These are phyloP conservation scores for Scheffersomyces quercinus DNA, from an alignment of 1,139 yeast species.

Conservation along the genomic window DNA sequence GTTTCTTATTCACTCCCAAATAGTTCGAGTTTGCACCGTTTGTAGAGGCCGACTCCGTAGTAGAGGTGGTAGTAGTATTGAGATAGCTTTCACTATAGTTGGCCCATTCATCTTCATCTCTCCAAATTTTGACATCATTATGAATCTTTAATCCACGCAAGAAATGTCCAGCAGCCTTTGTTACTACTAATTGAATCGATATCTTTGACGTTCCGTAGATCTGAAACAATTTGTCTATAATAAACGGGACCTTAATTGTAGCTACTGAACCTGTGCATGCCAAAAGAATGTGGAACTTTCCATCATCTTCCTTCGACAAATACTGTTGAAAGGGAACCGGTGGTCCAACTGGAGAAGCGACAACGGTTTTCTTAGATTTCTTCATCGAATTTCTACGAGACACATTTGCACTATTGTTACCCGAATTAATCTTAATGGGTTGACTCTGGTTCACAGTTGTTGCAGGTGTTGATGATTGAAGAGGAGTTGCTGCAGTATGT, in stretches of 20 bases:
- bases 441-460: slow-evolving; percentile 2
- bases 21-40: slow-evolving; percentile 1
- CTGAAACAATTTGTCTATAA: slow-evolving; percentile 79
- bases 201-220: slow-evolving; percentile 69
- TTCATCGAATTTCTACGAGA: slow-evolving; percentile 11
- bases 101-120: slow-evolving; percentile 91
- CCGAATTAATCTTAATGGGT: slow-evolving; percentile 7
- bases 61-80: slow-evolving; percentile 11
- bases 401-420: slow-evolving; percentile 1
- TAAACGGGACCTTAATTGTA: slow-evolving; percentile 85
- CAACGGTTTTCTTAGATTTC: slow-evolving; percentile 27
- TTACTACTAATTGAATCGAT: slow-evolving; percentile 82
- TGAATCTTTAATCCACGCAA: slow-evolving; percentile 77
- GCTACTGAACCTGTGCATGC: slow-evolving; percentile 98
- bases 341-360: slow-evolving; percentile 62
- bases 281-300: slow-evolving; percentile 78
- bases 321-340: slow-evolving; percentile 75
- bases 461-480: slow-evolving; percentile 8
- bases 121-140: slow-evolving; percentile 84
- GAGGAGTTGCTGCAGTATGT: background rate
- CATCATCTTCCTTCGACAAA: slow-evolving; percentile 70
- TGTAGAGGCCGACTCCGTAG: slow-evolving; percentile 5
- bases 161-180: slow-evolving; percentile 82
- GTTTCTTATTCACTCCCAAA: slow-evolving; percentile 21
- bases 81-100: slow-evolving; percentile 42